phyloP scores from a whole-genome alignment of 2,329 filamentous ascomycete genomes.

The Calonectria pauciramosa region DNA sequence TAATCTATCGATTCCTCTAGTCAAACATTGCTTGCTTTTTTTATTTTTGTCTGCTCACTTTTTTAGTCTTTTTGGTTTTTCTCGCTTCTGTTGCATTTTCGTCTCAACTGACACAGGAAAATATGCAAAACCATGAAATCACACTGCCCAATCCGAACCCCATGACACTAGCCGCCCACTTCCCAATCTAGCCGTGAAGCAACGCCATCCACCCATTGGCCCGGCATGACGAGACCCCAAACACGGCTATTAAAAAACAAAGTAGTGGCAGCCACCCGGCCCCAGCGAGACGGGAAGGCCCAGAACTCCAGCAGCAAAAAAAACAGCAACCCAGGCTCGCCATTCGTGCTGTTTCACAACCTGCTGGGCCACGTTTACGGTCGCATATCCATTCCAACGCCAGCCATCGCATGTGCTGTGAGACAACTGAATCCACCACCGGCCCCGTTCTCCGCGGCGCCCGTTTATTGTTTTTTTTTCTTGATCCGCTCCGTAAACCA shows the following conservation, averaged over 20 bases:
- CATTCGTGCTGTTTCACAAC: conserved; percentile 22
- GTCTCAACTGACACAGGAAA: conserved; percentile 1
- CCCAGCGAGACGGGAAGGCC: background rate
- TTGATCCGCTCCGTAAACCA: background rate
- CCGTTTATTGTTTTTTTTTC: background rate
- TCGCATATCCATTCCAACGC: conserved; percentile 1
- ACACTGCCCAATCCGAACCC: background rate
- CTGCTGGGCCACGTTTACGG: conserved; percentile 13
- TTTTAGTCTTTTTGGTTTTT: background rate
- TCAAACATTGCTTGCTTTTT: background rate
- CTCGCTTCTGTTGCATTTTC: background rate
- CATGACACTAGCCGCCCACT: conserved; percentile 15
- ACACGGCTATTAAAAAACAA: conserved; percentile 5
- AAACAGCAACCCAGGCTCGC: background rate
- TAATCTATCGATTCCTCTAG: background rate
- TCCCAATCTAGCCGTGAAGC: conserved; percentile 6
- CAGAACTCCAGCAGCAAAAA: background rate
- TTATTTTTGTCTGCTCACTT: background rate
- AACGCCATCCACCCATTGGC: conserved; percentile 18
- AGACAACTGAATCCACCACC: background rate
- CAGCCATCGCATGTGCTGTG: background rate
- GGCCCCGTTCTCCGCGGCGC: background rate
- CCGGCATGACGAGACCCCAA: conserved; percentile 20
- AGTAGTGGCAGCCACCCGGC: background rate
- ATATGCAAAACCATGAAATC: conserved; percentile 7